phyloP scores from a whole-genome alignment of 2,329 filamentous ascomycete genomes.

The Eurotiales sp. region DNA sequence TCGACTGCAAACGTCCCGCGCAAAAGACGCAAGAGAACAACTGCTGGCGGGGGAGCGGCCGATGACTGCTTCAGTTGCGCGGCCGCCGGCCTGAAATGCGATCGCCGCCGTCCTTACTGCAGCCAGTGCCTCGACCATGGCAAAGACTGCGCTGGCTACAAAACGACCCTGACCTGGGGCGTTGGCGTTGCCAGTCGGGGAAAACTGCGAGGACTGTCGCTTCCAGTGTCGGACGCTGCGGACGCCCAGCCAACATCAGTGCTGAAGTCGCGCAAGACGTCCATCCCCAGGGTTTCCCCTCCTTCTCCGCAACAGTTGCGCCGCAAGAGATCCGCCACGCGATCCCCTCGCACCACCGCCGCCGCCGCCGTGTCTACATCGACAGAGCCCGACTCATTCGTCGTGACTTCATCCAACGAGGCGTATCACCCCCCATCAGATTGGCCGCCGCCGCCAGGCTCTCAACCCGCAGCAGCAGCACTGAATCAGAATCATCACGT shows the following conservation, averaged over 20 bases:
- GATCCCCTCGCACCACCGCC: too few species aligned
- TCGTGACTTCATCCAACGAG: background rate
- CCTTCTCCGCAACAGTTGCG: background rate
- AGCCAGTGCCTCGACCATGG: slow-evolving; percentile 88
- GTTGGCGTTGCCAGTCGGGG: slow-evolving; percentile 93
- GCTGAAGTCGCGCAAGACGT: background rate
- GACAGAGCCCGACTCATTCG: background rate
- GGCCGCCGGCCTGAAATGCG: slow-evolving; percentile 79
- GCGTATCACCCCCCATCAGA: background rate
- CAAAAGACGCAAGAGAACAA: slow-evolving; percentile 77
- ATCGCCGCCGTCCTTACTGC: slow-evolving; percentile 89
- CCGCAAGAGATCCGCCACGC: background rate
- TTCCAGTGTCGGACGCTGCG: slow-evolving; percentile 56
- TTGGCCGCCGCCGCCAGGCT: background rate
- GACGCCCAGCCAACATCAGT: slow-evolving; percentile 15
- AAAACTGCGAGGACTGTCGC: slow-evolving; percentile 83
- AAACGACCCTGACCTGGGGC: slow-evolving; percentile 94
- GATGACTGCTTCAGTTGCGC: slow-evolving; percentile 95
- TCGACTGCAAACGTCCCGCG: slow-evolving; percentile 32
- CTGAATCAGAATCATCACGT: background rate
- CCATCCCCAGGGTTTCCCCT: background rate
- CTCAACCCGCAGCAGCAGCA: background rate
- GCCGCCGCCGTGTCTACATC: background rate
- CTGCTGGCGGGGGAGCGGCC: slow-evolving; percentile 77
- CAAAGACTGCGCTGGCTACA: slow-evolving; percentile 92